Evolutionary conservation across 2,329 filamentous ascomycete species (phyloP).

Genomic region (Corinectria fuckeliana): DNA sequence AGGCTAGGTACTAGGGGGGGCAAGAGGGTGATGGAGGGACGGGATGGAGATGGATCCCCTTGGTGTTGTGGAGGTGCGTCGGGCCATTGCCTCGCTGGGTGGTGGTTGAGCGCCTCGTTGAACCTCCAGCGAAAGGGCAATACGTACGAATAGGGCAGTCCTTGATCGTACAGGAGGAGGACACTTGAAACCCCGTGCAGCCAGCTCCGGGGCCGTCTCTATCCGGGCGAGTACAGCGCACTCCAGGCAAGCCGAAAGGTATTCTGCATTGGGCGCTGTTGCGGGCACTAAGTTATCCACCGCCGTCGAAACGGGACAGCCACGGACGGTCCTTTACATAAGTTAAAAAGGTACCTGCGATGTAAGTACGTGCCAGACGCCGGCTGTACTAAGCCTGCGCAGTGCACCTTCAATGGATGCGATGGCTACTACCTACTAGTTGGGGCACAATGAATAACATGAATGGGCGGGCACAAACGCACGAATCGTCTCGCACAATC

Average conservation of each 20-base stretch:
- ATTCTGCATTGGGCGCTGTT: constrained; percentile 4
- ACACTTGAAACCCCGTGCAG: neutral
- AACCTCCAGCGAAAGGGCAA: neutral
- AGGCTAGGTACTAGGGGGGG: constrained; percentile 5
- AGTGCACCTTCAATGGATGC: constrained; percentile 24
- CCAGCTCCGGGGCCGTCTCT: neutral
- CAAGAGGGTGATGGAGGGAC: constrained; percentile 13
- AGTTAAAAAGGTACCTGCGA: too few relatives aligned
- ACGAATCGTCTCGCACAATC: constrained; percentile 21
- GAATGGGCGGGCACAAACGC: constrained; percentile 22
- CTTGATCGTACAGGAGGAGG: neutral
- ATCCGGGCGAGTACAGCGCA: too few relatives aligned
- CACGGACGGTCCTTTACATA: constrained; percentile 25
- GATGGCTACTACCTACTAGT: too few relatives aligned
- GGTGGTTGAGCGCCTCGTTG: neutral
- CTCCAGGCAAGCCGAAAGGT: neutral
- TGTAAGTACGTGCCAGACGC: constrained; percentile 22
- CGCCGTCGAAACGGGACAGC: too few relatives aligned
- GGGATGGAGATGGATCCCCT: constrained; percentile 18
- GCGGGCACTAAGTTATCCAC: too few relatives aligned
- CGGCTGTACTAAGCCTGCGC: constrained; percentile 32
- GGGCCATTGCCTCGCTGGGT: constrained; percentile 6
- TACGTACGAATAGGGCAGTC: neutral
- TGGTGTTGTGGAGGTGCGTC: constrained; percentile 17
- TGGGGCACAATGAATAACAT: neutral